These are phyloP conservation scores for Acmispon strigosus DNA, from an alignment of 306 rosid species.

Conservation along the genomic window DNA sequence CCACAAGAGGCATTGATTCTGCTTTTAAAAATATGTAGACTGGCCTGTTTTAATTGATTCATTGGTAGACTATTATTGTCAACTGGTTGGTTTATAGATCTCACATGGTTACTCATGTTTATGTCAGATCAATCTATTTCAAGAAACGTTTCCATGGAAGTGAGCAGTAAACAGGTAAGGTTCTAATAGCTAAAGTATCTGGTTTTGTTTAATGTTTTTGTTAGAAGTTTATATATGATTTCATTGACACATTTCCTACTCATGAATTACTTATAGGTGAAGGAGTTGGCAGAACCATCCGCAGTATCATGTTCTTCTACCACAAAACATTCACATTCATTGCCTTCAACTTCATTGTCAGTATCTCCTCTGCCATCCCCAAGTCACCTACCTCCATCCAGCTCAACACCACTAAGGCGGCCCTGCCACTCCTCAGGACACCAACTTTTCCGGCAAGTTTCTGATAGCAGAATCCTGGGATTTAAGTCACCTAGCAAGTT, in stretches of 20 bases:
- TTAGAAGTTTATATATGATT: constrained; percentile 6
- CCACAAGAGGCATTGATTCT: neutral
- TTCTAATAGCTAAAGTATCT: constrained; percentile 10
- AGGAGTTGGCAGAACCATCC: constrained; percentile 43
- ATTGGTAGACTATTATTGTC: neutral
- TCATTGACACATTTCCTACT: neutral
- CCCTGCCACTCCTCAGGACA: constrained; percentile 58
- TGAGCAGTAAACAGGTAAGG: constrained; percentile 61
- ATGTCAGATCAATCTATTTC: constrained; percentile 64
- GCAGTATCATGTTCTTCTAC: constrained; percentile 45
- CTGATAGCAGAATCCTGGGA: constrained; percentile 53
- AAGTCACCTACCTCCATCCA: constrained; percentile 46
- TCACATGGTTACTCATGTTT: constrained; percentile 20
- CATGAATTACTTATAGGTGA: constrained; percentile 40
- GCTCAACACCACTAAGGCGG: constrained; percentile 48
- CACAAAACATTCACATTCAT: constrained; percentile 37
- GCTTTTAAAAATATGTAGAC: neutral
- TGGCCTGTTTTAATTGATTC: neutral
- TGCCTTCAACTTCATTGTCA: constrained; percentile 63
- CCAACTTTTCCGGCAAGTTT: constrained; percentile 50
- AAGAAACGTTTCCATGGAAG: constrained; percentile 47
- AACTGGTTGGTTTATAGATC: constrained; percentile 8
- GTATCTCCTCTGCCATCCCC: constrained; percentile 54
- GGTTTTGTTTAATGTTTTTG: neutral
- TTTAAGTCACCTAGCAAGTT: constrained; percentile 52